Conservation (phyloP, 169 alveolate genomes). For the Perkinsus olseni region DNA sequence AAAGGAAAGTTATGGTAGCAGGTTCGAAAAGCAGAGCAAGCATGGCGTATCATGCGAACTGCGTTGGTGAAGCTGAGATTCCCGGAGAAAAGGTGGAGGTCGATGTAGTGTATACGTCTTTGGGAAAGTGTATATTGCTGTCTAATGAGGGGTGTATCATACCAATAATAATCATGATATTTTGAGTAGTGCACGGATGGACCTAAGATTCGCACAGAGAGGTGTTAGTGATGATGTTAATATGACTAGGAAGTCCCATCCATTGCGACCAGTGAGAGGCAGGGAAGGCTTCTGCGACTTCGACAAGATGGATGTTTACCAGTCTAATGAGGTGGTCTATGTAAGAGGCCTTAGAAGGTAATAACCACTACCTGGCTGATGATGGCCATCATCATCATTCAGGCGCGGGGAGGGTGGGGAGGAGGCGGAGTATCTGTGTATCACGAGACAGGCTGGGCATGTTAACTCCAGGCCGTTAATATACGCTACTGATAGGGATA, state of each 20-base stretch:
- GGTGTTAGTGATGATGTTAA: neutral
- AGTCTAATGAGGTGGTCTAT: neutral
- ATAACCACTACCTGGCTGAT: neutral
- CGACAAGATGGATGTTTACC: neutral
- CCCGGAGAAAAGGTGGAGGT: too few species aligned
- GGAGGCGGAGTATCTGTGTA: neutral
- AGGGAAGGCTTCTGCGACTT: neutral
- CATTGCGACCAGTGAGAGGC: neutral
- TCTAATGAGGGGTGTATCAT: too few species aligned
- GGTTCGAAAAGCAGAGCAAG: too few species aligned
- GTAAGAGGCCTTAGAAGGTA: neutral
- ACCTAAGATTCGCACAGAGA: too few species aligned
- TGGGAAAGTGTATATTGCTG: too few species aligned
- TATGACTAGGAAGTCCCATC: neutral
- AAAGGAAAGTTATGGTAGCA: too few species aligned
- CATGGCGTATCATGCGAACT: too few species aligned
- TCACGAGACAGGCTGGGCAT: neutral
- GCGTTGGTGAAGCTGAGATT: too few species aligned
- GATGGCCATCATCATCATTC: neutral
- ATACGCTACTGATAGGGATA: neutral
- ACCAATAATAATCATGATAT: too few species aligned
- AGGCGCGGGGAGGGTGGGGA: neutral
- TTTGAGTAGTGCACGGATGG: too few species aligned
- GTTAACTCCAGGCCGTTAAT: neutral
- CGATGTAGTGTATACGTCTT: too few species aligned